Evolutionary conservation across 2,329 filamentous ascomycete species (phyloP).

Genomic region (Saccharata proteae): DNA sequence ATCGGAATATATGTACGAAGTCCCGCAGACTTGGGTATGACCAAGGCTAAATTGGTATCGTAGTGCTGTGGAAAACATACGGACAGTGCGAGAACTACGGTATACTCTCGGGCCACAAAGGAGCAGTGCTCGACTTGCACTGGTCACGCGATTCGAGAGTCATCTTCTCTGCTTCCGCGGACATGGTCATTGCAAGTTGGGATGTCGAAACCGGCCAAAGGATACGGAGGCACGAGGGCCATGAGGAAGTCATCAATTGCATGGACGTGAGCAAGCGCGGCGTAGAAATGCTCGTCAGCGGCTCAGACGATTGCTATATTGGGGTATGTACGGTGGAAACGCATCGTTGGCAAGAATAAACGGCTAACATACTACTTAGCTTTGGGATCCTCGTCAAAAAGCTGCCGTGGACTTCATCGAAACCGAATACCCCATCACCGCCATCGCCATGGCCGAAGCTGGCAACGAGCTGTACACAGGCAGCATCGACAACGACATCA

Average conservation of each 20-base stretch:
- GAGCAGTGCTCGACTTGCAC: constrained; percentile 81
- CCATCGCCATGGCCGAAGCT: constrained; percentile 80
- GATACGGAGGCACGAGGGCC: constrained; percentile 83
- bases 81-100: constrained; percentile 94
- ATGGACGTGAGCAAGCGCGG: constrained; percentile 81
- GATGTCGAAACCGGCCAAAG: constrained; percentile 83
- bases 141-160: constrained; percentile 93
- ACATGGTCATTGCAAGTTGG: constrained; percentile 90
- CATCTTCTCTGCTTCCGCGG: constrained; percentile 84
- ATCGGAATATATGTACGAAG: constrained; percentile 68
- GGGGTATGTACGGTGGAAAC: constrained; percentile 34
- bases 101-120: constrained; percentile 74
- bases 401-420: constrained; percentile 77
- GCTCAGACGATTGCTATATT: constrained; percentile 85
- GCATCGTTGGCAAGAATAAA: background rate
- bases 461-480: constrained; percentile 93
- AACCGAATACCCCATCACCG: constrained; percentile 85
- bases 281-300: constrained; percentile 81
- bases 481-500: constrained; percentile 93
- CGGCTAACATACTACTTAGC: constrained; percentile 25
- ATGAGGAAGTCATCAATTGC: constrained; percentile 91
- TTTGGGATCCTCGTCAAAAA: constrained; percentile 92
- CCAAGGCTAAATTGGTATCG: constrained; percentile 12
- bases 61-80: constrained; percentile 88
- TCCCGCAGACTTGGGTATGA: constrained; percentile 8